These are phyloP conservation scores for Athelia sp. DNA, from an alignment of 1,284 basidiomycete species.

Conservation along the genomic window DNA sequence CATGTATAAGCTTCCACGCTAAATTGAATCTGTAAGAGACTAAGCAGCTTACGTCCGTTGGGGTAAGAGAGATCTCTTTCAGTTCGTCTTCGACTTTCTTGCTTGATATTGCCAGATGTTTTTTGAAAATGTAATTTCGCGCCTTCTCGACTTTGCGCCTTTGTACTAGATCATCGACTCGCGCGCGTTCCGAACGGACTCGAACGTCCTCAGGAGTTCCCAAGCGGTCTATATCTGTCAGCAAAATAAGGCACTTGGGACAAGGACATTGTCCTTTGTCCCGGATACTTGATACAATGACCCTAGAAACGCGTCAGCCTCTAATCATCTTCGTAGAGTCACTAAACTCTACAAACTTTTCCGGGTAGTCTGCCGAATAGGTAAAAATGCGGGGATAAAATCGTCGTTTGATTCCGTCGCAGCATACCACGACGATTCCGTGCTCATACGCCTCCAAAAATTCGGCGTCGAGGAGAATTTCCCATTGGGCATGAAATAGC, in stretches of 20 bases:
- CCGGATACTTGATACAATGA: slow-evolving; percentile 11
- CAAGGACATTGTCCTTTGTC: slow-evolving; percentile 13
- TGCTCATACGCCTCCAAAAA: slow-evolving; percentile 23
- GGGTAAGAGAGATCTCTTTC: slow-evolving; percentile 9
- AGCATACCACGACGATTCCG: slow-evolving; percentile 23
- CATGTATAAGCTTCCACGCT: not conserved
- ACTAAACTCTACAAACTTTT: slow-evolving; percentile 14
- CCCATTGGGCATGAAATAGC: slow-evolving; percentile 22
- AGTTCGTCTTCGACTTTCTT: slow-evolving; percentile 7
- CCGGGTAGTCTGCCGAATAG: slow-evolving; percentile 24
- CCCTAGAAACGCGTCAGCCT: slow-evolving; percentile 3
- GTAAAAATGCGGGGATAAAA: slow-evolving; percentile 26
- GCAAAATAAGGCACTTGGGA: slow-evolving; percentile 9
- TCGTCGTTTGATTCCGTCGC: slow-evolving; percentile 16
- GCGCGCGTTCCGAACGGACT: not conserved
- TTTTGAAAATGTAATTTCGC: slow-evolving; percentile 9
- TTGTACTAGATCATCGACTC: not conserved
- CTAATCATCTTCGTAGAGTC: not conserved
- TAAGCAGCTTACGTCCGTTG: slow-evolving; percentile 7
- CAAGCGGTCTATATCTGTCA: slow-evolving; percentile 1
- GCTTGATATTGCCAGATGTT: slow-evolving; percentile 8
- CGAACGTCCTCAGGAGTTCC: slow-evolving; percentile 4
- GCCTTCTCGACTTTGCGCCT: slow-evolving; percentile 6
- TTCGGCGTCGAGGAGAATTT: slow-evolving; percentile 17
- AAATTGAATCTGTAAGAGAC: not conserved